Base-by-base conservation (phyloP, 129 eudicot species). In the Tanacetum coccineum region DNA sequence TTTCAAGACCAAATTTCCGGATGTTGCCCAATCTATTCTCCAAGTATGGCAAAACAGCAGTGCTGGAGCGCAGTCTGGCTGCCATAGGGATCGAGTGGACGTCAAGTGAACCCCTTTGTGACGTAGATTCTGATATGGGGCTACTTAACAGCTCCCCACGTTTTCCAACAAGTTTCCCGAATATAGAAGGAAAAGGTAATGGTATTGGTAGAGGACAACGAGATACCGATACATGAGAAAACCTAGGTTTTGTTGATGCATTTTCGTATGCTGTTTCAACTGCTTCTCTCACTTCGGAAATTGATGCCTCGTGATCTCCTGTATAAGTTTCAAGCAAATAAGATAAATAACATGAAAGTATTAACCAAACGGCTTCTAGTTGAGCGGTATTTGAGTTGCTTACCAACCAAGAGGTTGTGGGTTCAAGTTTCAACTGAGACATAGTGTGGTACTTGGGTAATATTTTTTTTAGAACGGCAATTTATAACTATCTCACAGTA, bases 121-220 rank as follows among this genome's bases (percentile, higher is more conserved):
- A 47, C 4, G 76, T 2, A 3, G 83, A 62, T 59, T 63, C 81
- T 26, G 87, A 67, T 53, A 22, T 12, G 5, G 83, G 83, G 61
- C 20, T 74, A 21, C 66, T 67, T 56, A 83, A 66, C 52, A 83
- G 61, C 82, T 86, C 89, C n/a, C 97, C 99, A 50, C 78, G 81
- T 67, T 74, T 80, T 59, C 99, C 85, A 13, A 94, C 84, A 32
- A 40, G 68, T 49, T 68, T 76, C 47, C 84, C 72, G 28, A 89
- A 89, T 68, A 94, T 89, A 15, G 90, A 84, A 46, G 99, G 97
- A 52, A 89, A 94, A 10, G 99, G 97, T 51, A 94, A 74, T 9
- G 94, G 97, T 56, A 94, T 89, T 4, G 99, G 97, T 50, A 89
- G 87, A 67, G 95, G 97, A 71, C 87, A 89, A 50, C 72, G 87